Conservation (phyloP, 441 rosid species). For the Corymbia citriodora region DNA sequence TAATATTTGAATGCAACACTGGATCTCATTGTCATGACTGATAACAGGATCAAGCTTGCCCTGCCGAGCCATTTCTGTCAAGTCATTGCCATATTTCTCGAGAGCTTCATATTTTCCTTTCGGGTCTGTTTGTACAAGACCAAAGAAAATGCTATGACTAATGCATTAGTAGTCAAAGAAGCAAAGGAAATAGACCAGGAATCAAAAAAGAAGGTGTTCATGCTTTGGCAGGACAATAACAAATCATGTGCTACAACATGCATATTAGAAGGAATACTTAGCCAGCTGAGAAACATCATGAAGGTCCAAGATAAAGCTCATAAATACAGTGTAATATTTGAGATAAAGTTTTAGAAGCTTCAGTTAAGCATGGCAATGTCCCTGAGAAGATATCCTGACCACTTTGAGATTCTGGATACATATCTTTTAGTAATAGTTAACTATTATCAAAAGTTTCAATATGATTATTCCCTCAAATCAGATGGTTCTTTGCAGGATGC, state of each 20-base stretch:
- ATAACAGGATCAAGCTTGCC: conserved; percentile 5
- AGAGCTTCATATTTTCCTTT: conserved; percentile 12
- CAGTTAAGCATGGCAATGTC: neutral
- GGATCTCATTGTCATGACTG: neutral
- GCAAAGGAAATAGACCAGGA: neutral
- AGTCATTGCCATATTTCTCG: neutral
- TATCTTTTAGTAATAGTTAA: neutral
- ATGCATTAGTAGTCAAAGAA: neutral
- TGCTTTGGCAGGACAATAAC: neutral
- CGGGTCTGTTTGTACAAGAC: neutral
- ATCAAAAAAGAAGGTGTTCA: neutral
- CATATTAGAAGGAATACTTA: neutral
- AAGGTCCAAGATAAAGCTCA: neutral
- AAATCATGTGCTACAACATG: neutral
- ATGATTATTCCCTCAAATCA: neutral
- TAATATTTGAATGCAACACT: neutral
- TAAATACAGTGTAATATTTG: neutral
- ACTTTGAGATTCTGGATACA: neutral
- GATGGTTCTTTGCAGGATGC: neutral
- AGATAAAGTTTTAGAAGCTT: neutral
- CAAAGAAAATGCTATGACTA: neutral
- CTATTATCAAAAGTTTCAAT: neutral
- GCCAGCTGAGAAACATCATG: neutral
- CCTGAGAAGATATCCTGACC: neutral
- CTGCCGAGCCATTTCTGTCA: neutral